phyloP scores from a whole-genome alignment of 148 eudicot genomes.

The Nepenthes gracilis region DNA sequence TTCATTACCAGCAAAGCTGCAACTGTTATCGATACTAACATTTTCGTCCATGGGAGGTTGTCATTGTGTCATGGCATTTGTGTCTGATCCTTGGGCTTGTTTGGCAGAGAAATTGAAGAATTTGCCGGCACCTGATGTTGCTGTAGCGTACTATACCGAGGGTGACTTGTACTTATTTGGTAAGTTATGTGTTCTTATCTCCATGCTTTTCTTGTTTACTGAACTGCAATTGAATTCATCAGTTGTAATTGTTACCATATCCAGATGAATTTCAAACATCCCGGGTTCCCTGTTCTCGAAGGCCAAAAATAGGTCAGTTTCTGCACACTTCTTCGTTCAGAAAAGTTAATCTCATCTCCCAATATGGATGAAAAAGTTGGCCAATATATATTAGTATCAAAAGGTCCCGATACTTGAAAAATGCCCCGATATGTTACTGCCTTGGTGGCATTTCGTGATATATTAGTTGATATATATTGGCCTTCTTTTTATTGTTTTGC shows the following conservation, averaged over 20 bases:
- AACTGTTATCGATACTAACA: no score
- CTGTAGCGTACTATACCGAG: constrained; percentile 81
- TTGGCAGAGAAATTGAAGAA: constrained; percentile 61
- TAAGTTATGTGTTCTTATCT: constrained; percentile 26
- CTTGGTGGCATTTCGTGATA: no score
- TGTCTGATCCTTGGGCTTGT: neutral
- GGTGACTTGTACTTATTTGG: constrained; percentile 94
- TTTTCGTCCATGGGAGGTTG: no score
- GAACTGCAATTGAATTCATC: neutral
- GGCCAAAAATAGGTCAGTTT: constrained; percentile 74
- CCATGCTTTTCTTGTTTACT: constrained; percentile 1
- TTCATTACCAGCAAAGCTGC: no score
- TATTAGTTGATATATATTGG: no score
- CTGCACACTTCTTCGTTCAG: neutral
- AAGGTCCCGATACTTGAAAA: neutral
- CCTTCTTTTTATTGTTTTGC: no score
- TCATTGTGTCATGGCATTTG: neutral
- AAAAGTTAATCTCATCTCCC: neutral
- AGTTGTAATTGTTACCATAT: neutral
- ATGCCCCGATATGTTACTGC: no score
- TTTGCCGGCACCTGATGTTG: constrained; percentile 71
- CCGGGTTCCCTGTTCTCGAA: constrained; percentile 69
- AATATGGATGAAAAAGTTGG: no score
- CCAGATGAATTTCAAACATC: constrained; percentile 98
- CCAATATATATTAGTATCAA: neutral